Percentiles rank a stretch among this genome's conserved stretches.
Conservation (phyloP, 148 eudicot genomes). For the Arbutus unedo region DNA sequence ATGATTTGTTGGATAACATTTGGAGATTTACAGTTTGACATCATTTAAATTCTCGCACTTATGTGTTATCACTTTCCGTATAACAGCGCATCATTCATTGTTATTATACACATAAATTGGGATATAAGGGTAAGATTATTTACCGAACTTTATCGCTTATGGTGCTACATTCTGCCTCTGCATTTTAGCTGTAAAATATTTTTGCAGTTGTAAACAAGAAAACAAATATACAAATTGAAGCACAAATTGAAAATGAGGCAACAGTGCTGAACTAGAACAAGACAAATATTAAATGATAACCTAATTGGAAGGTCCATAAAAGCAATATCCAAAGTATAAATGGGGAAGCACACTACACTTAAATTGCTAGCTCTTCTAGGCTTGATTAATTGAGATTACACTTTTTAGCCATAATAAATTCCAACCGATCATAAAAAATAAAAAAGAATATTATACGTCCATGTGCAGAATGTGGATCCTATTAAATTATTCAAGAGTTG, state of each 20-base stretch:
- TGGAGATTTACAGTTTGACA: too few relatives aligned
- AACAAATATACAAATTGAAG: too few relatives aligned
- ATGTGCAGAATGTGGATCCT: background rate
- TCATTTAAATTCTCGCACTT: too few relatives aligned
- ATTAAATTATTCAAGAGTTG: background rate
- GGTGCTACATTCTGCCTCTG: too few relatives aligned
- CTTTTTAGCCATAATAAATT: background rate
- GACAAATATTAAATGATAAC: background rate
- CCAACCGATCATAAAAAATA: background rate
- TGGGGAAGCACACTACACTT: background rate
- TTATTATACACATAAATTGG: too few relatives aligned
- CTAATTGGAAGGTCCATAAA: background rate
- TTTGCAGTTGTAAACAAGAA: too few relatives aligned
- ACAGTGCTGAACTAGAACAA: background rate
- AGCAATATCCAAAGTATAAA: background rate
- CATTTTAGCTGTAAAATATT: too few relatives aligned
- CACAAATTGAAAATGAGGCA: background rate
- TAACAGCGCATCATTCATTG: too few relatives aligned
- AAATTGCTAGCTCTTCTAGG: background rate
- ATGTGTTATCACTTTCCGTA: too few relatives aligned
- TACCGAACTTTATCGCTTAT: too few relatives aligned
- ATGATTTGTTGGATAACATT: too few relatives aligned
- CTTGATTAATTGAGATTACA: background rate
- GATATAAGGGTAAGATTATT: too few relatives aligned
- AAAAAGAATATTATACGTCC: background rate